Percentiles rank a stretch among this genome's conserved stretches.
phyloP scores from a whole-genome alignment of 495 filamentous ascomycete species.

The Staphylotrichum tortipilum region DNA sequence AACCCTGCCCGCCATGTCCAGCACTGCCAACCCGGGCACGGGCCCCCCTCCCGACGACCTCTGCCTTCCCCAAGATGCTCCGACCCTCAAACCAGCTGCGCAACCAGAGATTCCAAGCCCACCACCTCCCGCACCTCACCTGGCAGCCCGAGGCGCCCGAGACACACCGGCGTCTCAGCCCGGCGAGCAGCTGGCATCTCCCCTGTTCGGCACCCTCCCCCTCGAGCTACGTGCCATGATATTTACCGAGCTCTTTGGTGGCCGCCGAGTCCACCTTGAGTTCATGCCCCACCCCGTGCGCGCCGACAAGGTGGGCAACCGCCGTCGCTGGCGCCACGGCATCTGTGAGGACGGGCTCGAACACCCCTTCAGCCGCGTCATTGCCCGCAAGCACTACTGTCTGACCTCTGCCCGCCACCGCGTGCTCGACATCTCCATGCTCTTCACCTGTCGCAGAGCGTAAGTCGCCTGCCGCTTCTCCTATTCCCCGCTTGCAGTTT shows the following conservation, averaged over 20 bases:
- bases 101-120: too few relatives aligned
- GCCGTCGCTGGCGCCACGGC: constrained; percentile 8
- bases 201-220: constrained; percentile 9
- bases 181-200: constrained; percentile 4
- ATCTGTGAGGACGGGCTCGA: background rate
- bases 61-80: too few relatives aligned
- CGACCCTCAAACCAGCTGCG: too few relatives aligned
- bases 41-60: too few relatives aligned
- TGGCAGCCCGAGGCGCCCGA: too few relatives aligned
- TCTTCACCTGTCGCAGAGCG: constrained; percentile 11
- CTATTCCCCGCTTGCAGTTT: background rate
- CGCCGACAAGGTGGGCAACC: constrained; percentile 9
- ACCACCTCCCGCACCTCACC: too few relatives aligned
- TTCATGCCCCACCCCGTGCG: constrained; percentile 11
- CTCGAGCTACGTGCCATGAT: constrained; percentile 9
- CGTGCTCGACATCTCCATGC: constrained; percentile 3
- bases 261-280: constrained; percentile 5
- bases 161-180: background rate
- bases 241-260: constrained; percentile 7
- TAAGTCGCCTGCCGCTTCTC: background rate
- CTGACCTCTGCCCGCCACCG: constrained; percentile 1
- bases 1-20: too few relatives aligned
- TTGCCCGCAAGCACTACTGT: constrained; percentile 3
- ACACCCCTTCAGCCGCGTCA: background rate
- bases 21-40: too few relatives aligned